Evolutionary conservation across 768 basidiomycete species (phyloP).

Genomic region (Boletus reticulatus): DNA sequence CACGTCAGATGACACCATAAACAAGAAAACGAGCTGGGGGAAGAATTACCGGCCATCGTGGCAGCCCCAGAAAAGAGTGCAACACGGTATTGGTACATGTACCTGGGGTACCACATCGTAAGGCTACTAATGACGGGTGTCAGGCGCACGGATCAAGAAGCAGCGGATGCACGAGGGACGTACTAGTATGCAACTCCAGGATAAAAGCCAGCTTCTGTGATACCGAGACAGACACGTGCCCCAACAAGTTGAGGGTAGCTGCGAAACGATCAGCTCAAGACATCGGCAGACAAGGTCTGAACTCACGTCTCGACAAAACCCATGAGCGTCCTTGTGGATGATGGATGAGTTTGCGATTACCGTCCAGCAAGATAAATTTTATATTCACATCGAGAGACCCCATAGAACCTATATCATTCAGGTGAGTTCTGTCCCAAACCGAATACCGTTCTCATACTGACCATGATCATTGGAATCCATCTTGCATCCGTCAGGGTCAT

Average conservation of each 20-base stretch:
- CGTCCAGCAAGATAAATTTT: too few species aligned
- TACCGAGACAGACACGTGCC: background rate
- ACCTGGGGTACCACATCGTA: conserved; percentile 4
- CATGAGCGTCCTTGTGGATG: background rate
- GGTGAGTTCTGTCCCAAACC: background rate
- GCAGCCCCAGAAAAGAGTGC: conserved; percentile 4
- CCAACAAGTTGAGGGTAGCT: conserved; percentile 2
- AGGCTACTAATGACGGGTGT: background rate
- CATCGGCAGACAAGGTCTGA: background rate
- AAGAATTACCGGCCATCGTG: background rate
- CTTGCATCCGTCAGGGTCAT: background rate
- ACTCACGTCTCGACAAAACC: conserved; percentile 1
- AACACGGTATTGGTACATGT: conserved; percentile 3
- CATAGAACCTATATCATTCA: background rate
- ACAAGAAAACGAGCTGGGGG: background rate
- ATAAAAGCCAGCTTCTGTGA: conserved; percentile 2
- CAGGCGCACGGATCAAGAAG: too few species aligned
- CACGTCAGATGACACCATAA: background rate
- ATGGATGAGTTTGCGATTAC: background rate
- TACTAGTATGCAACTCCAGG: conserved; percentile 1
- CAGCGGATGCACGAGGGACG: background rate
- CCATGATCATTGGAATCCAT: conserved; percentile 6
- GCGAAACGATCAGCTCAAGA: background rate
- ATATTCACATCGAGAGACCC: background rate
- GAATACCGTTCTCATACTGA: background rate